A percentile compares a stretch with the other conserved stretches of the same genome.
These are phyloP conservation scores for Aspergillus fumigatiaffinis DNA, from an alignment of 2,329 filamentous ascomycete species.

Conservation along the genomic window DNA sequence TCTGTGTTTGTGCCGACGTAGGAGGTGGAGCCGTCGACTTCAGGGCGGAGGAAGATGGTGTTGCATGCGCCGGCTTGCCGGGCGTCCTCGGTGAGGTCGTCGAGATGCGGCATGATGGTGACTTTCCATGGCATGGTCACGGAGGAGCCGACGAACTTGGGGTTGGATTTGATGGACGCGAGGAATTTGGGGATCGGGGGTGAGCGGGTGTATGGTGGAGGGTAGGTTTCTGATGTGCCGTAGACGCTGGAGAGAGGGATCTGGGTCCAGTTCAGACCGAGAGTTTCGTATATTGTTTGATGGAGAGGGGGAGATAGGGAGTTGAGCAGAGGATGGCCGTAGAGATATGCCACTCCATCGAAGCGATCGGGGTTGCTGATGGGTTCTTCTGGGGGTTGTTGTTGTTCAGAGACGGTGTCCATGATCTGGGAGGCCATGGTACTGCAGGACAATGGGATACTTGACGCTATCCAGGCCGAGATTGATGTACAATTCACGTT, in stretches of 20 bases:
- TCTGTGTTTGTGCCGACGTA: constrained; percentile 78
- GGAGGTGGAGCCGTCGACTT: constrained; percentile 43
- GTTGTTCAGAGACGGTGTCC: constrained; percentile 8
- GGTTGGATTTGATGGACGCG: constrained; percentile 31
- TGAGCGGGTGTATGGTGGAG: constrained; percentile 32
- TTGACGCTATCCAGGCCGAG: background rate
- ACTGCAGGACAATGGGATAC: background rate
- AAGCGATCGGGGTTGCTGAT: constrained; percentile 32
- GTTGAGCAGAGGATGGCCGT: constrained; percentile 54
- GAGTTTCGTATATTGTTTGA: constrained; percentile 50
- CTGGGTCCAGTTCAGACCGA: constrained; percentile 52
- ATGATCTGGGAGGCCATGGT: constrained; percentile 21
- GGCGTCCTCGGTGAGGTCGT: constrained; percentile 69
- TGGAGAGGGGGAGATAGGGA: constrained; percentile 55
- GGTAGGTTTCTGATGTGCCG: constrained; percentile 27
- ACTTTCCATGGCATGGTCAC: constrained; percentile 86
- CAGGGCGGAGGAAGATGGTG: constrained; percentile 63
- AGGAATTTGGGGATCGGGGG: constrained; percentile 35
- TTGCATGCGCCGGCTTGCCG: constrained; percentile 73
- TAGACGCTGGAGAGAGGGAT: constrained; percentile 40
- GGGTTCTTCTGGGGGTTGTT: constrained; percentile 26
- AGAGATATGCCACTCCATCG: constrained; percentile 53
- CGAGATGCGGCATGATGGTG: constrained; percentile 67
- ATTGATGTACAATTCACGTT: too few species aligned
- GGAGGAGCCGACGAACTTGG: constrained; percentile 56